Evolutionary conservation across 108 stramenopile species (phyloP).

Genomic region (Nannochloropsis gaditana): DNA sequence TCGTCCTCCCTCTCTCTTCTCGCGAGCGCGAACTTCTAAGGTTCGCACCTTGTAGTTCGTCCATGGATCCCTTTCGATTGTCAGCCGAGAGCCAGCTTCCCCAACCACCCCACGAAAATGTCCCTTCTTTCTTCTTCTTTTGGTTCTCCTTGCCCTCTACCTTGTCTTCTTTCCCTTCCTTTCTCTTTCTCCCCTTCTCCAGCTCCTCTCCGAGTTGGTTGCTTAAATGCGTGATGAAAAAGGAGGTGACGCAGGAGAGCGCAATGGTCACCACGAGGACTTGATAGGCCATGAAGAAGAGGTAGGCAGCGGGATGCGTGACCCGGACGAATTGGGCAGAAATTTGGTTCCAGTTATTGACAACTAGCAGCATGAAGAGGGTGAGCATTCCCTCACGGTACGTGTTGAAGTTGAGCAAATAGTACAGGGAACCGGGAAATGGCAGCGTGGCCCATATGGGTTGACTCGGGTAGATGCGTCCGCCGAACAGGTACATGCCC

Average conservation of each 20-base stretch:
- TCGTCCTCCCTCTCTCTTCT: background rate
- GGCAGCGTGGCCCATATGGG: background rate
- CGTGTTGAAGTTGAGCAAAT: slow-evolving; percentile 1
- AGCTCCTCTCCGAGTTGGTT: background rate
- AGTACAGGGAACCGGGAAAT: background rate
- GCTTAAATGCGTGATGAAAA: slow-evolving; percentile 18
- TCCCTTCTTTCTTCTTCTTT: background rate
- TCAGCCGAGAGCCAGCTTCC: background rate
- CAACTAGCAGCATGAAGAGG: background rate
- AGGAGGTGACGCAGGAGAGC: background rate
- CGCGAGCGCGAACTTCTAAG: background rate
- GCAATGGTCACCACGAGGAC: background rate
- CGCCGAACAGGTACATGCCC: background rate
- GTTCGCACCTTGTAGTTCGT: background rate
- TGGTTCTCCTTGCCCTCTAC: background rate
- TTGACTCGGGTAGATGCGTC: background rate
- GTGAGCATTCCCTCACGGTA: background rate
- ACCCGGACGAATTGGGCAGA: background rate
- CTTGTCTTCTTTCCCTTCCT: background rate
- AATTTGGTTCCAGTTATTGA: background rate
- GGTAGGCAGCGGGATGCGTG: background rate
- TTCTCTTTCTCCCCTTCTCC: background rate
- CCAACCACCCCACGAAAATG: background rate
- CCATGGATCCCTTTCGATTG: background rate
- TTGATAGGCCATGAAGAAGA: background rate